These are phyloP conservation scores for Termitomyces sp. DNA, from an alignment of 768 basidiomycete species.

Conservation along the genomic window DNA sequence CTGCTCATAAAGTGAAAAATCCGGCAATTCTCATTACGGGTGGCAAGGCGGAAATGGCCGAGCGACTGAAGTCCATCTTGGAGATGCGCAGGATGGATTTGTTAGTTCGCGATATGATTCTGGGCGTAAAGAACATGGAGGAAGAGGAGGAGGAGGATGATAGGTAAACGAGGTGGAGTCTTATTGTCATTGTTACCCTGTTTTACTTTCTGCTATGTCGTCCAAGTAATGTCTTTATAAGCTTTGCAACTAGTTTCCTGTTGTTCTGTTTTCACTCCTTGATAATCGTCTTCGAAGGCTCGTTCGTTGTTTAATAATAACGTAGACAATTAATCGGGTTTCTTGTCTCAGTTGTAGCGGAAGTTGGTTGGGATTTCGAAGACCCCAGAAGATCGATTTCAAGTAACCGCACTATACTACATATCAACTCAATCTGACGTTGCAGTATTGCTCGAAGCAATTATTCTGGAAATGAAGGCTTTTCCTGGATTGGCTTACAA, in stretches of 20 bases:
- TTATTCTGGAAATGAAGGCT: not conserved
- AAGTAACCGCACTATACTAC: no score
- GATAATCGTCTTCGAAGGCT: not conserved
- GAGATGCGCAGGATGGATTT: slow-evolving; percentile 45
- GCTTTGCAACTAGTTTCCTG: not conserved
- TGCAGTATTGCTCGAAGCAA: not conserved
- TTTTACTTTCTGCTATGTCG: not conserved
- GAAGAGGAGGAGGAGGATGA: not conserved
- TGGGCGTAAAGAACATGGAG: slow-evolving; percentile 13
- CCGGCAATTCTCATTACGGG: slow-evolving; percentile 6
- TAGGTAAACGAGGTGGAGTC: not conserved
- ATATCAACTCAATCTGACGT: not conserved
- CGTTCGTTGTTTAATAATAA: no score
- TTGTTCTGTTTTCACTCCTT: not conserved
- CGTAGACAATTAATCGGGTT: no score
- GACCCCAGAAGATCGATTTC: no score
- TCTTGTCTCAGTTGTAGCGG: no score
- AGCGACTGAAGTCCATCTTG: slow-evolving; percentile 41
- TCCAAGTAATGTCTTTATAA: not conserved
- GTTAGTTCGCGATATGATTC: slow-evolving; percentile 37
- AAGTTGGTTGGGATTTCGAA: no score
- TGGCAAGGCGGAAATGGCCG: slow-evolving; percentile 35
- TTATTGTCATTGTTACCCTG: not conserved
- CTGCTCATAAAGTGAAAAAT: slow-evolving; percentile 48
- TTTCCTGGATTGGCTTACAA: not conserved